Conservation (phyloP, 2,329 filamentous ascomycete genomes). For the Mariannaea sp. region DNA sequence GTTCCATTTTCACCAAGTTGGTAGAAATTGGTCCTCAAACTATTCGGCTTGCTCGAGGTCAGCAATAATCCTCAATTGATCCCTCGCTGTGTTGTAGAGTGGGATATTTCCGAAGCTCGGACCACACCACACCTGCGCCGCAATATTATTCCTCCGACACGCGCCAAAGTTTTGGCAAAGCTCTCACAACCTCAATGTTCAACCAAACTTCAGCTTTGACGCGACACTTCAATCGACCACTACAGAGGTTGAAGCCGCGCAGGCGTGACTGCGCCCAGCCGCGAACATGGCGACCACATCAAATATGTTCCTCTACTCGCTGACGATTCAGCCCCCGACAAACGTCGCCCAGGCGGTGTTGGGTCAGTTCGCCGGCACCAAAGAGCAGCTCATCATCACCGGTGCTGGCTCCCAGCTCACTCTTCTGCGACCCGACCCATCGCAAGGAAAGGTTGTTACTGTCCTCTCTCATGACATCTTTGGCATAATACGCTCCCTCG, state of each 20-base stretch:
- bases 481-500: constrained; percentile 88
- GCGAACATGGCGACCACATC: constrained; percentile 91
- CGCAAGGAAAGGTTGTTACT: constrained; percentile 83
- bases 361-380: constrained; percentile 93
- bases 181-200: constrained; percentile 33
- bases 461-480: constrained; percentile 93
- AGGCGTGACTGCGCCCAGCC: constrained; percentile 55
- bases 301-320: constrained; percentile 97
- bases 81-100: constrained; percentile 29
- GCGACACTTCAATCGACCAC: constrained; percentile 35
- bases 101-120: constrained; percentile 41
- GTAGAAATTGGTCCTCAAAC: constrained; percentile 13
- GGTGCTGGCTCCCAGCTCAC: constrained; percentile 89
- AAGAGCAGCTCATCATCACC: constrained; percentile 96
- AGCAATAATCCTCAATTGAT: constrained; percentile 23
- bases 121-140: constrained; percentile 38
- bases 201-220: constrained; percentile 32
- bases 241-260: constrained; percentile 48
- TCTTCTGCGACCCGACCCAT: constrained; percentile 83
- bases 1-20: constrained; percentile 43
- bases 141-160: constrained; percentile 45
- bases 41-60: constrained; percentile 20
- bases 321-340: constrained; percentile 92
- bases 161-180: constrained; percentile 41
- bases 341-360: constrained; percentile 88